Evolutionary conservation across 31 red algal genomes (phyloP).

Genomic region (Asparagopsis taxiformis): DNA sequence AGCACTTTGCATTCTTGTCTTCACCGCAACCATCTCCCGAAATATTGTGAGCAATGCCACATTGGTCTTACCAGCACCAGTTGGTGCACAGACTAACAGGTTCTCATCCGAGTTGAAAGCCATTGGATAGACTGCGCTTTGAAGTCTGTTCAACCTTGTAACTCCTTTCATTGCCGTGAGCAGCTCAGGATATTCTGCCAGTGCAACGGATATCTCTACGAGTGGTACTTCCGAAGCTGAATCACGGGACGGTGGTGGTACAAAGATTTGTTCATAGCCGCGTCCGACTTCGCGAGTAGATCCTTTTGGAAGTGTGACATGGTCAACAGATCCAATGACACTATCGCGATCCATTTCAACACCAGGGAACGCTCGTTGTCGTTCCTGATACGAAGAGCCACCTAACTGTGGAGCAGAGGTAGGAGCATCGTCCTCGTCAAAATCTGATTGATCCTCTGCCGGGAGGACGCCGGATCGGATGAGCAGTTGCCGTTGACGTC

Average conservation of each 20-base stretch:
- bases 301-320: constrained; percentile 59
- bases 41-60: constrained; percentile 92
- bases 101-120: constrained; percentile 88
- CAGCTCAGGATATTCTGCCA: constrained; percentile 60
- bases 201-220: constrained; percentile 41
- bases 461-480: constrained; percentile 21
- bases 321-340: constrained; percentile 59
- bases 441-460: not conserved
- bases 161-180: constrained; percentile 71
- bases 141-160: constrained; percentile 75
- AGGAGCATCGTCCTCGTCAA: constrained; percentile 19
- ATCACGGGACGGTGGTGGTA: constrained; percentile 49
- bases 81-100: constrained; percentile 94
- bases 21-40: constrained; percentile 65
- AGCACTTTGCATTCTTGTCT: constrained; percentile 27
- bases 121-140: constrained; percentile 79
- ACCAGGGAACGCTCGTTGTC: constrained; percentile 57
- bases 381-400: constrained; percentile 46
- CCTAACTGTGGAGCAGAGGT: constrained; percentile 9
- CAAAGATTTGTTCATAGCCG: constrained; percentile 77
- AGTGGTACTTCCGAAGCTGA: constrained; percentile 8
- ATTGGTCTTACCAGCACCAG: constrained; percentile 98
- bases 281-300: constrained; percentile 66
- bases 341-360: constrained; percentile 35
- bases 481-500: constrained; percentile 15